A percentile compares a stretch with the other conserved stretches of the same genome.
Evolutionary conservation across 441 rosid genomes (phyloP).

Genomic region (Populus hybrid): DNA sequence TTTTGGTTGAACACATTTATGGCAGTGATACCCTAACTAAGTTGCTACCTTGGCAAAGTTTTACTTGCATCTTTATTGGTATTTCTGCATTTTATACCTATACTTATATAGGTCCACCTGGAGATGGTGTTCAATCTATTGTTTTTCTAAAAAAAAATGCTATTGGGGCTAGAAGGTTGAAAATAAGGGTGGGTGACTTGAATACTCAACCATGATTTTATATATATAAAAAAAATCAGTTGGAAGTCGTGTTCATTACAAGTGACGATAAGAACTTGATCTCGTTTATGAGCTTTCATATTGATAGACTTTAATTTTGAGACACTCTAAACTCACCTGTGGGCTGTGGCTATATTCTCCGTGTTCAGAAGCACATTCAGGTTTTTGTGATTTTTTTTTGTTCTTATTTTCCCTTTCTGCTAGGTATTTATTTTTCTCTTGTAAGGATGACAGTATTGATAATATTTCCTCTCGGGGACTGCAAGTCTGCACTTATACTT

Average conservation of each 20-base stretch:
- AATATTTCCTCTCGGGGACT: background rate
- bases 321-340: background rate
- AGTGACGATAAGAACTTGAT: background rate
- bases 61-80: no score
- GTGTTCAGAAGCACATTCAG: background rate
- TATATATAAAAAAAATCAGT: no score
- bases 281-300: background rate
- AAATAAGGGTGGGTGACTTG: no score
- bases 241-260: background rate
- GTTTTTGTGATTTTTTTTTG: background rate
- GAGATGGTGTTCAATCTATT: no score
- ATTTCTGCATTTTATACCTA: no score
- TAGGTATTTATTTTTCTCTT: background rate
- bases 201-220: background rate
- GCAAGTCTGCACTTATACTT: background rate
- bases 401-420: background rate
- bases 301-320: background rate
- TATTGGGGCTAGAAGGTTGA: no score
- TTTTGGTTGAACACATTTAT: background rate
- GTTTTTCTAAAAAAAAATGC: no score
- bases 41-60: no score
- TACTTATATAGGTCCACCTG: no score
- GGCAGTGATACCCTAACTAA: background rate
- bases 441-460: slow-evolving; percentile 1
- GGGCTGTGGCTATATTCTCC: background rate